These are phyloP conservation scores for Aspergillus saccharolyticus DNA, from an alignment of 495 filamentous ascomycete species.

Conservation along the genomic window DNA sequence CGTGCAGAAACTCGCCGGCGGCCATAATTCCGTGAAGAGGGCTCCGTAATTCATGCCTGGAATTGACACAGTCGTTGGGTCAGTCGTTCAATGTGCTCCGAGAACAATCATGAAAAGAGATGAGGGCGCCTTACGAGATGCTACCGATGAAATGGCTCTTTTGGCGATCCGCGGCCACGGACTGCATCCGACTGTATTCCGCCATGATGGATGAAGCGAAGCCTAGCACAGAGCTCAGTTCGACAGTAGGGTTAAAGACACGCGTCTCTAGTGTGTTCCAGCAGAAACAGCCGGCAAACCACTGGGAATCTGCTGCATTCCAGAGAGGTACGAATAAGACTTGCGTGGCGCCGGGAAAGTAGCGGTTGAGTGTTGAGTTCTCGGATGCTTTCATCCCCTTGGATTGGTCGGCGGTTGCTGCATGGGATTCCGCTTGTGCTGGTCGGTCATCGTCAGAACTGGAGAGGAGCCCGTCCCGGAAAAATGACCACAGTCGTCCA, in stretches of 20 bases:
- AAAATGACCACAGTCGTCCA: slow-evolving; percentile 63
- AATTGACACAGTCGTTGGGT: slow-evolving; percentile 21
- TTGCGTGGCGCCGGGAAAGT: slow-evolving; percentile 43
- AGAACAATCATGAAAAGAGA: neutral
- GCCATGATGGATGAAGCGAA: slow-evolving; percentile 67
- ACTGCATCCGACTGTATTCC: slow-evolving; percentile 58
- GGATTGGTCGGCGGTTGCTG: slow-evolving; percentile 6
- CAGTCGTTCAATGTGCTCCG: neutral
- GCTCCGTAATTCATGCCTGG: slow-evolving; percentile 69
- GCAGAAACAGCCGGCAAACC: slow-evolving; percentile 63
- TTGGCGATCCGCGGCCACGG: slow-evolving; percentile 51
- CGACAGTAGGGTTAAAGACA: slow-evolving; percentile 38
- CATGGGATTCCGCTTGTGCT: slow-evolving; percentile 13
- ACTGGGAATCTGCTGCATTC: slow-evolving; percentile 61
- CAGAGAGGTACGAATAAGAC: slow-evolving; percentile 57
- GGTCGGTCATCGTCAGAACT: slow-evolving; percentile 37
- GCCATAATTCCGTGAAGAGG: slow-evolving; percentile 74
- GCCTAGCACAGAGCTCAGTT: slow-evolving; percentile 50
- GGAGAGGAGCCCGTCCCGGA: slow-evolving; percentile 43
- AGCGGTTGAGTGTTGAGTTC: slow-evolving; percentile 37
- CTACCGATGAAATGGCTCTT: slow-evolving; percentile 75
- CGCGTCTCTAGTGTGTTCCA: slow-evolving; percentile 51
- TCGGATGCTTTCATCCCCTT: slow-evolving; percentile 38
- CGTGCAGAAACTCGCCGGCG: slow-evolving; percentile 59
- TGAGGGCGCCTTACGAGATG: slow-evolving; percentile 47